These are phyloP conservation scores for Cylindrotheca fusiformis DNA, from an alignment of 108 stramenopile genomes.

Conservation along the genomic window DNA sequence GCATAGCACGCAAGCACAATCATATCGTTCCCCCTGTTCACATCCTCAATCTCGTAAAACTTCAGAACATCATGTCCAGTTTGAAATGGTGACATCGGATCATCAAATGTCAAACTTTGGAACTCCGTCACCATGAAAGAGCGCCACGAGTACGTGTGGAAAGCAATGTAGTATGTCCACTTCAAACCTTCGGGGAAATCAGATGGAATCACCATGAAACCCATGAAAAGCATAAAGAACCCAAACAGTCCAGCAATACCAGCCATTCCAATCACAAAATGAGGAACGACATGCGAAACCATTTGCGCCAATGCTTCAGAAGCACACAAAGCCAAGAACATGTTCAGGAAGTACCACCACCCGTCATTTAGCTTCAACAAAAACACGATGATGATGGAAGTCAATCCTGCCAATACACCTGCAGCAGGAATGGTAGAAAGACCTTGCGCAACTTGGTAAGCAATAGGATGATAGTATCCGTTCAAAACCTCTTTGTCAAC, in stretches of 20 bases:
- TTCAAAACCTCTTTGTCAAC: constrained; percentile 63
- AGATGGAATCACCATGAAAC: constrained; percentile 60
- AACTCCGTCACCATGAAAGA: constrained; percentile 66
- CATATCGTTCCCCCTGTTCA: constrained; percentile 39
- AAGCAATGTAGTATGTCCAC: constrained; percentile 52
- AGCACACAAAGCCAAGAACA: constrained; percentile 45
- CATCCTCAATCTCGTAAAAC: constrained; percentile 54
- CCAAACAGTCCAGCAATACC: constrained; percentile 51
- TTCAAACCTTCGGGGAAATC: constrained; percentile 48
- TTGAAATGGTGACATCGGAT: constrained; percentile 9
- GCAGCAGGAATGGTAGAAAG: constrained; percentile 42
- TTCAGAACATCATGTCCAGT: constrained; percentile 38
- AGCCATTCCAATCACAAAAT: constrained; percentile 67
- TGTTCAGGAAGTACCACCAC: constrained; percentile 43
- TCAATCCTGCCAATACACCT: constrained; percentile 36
- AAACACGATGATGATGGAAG: constrained; percentile 42
- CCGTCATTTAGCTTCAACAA: constrained; percentile 46
- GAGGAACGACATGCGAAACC: constrained; percentile 49
- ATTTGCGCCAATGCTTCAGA: constrained; percentile 54
- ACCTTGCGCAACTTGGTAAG: constrained; percentile 42
- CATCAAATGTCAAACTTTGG: constrained; percentile 8
- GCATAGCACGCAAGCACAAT: constrained; percentile 28
- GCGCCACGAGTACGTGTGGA: constrained; percentile 57
- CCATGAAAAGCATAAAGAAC: constrained; percentile 51
- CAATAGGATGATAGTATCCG: constrained; percentile 47